phyloP scores from a whole-genome alignment of 257 asterid genomes.

The Ocimum tenuiflorum region DNA sequence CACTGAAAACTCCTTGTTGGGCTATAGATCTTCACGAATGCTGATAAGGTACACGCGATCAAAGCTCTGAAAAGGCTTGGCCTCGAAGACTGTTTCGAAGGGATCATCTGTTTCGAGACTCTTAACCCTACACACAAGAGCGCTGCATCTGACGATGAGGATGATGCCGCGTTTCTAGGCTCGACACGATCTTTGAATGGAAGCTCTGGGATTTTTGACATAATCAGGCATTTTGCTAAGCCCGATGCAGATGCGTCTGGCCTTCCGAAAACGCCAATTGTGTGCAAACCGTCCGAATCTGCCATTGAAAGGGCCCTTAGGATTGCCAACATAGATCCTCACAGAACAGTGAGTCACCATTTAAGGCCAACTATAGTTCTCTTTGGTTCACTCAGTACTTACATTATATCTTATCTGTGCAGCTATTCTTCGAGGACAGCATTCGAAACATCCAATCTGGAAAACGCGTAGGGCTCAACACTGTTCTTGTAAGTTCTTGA shows the following conservation, averaged over 20 bases:
- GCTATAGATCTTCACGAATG: slow-evolving; percentile 97
- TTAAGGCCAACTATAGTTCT: too few relatives aligned
- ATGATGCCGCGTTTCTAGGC: slow-evolving; percentile 59
- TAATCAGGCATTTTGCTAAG: slow-evolving; percentile 52
- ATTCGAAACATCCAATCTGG: slow-evolving; percentile 75
- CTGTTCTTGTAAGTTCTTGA: slow-evolving; percentile 59
- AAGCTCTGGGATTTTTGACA: slow-evolving; percentile 47
- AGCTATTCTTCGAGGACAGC: slow-evolving; percentile 94
- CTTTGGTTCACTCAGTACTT: too few relatives aligned
- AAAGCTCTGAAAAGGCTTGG: slow-evolving; percentile 55
- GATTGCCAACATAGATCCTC: slow-evolving; percentile 71
- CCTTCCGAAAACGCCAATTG: slow-evolving; percentile 78
- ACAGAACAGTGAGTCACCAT: slow-evolving; percentile 76
- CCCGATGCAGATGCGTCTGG: slow-evolving; percentile 35
- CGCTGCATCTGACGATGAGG: slow-evolving; percentile 65
- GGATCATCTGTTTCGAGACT: slow-evolving; percentile 84
- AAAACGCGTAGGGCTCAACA: slow-evolving; percentile 68
- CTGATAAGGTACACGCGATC: slow-evolving; percentile 66
- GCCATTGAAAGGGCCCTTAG: slow-evolving; percentile 75
- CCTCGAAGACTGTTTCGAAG: slow-evolving; percentile 76
- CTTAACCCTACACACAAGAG: slow-evolving; percentile 61
- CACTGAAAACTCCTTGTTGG: too few relatives aligned
- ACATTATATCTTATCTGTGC: slow-evolving; percentile 9
- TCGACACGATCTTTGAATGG: not conserved
- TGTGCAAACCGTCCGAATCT: slow-evolving; percentile 79